phyloP scores from a whole-genome alignment of 805 yeast genomes.

The Schizosaccharomyces octosporus region DNA sequence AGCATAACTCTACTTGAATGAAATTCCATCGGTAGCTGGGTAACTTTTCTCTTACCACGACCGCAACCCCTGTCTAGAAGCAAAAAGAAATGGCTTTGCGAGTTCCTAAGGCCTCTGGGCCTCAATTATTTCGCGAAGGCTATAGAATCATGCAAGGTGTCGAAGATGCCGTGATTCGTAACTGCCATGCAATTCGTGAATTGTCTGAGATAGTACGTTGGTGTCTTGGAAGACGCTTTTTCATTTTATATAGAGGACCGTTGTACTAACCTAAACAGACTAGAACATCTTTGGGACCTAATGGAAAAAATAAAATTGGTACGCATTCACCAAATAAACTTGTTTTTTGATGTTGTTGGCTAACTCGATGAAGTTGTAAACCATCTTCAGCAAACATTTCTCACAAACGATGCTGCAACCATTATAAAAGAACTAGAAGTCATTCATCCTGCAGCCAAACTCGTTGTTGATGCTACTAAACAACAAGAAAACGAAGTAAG shows the following conservation, averaged over 20 bases:
- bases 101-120: slow-evolving; percentile 76
- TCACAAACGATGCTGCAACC: slow-evolving; percentile 95
- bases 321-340: not conserved
- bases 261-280: not conserved
- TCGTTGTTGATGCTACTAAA: slow-evolving; percentile 83
- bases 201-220: slow-evolving; percentile 61
- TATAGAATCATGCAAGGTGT: slow-evolving; percentile 65
- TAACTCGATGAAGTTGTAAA: slow-evolving; percentile 2
- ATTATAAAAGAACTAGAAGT: slow-evolving; percentile 81
- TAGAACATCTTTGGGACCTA: slow-evolving; percentile 77
- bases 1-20: too few species aligned
- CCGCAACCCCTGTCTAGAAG: not conserved
- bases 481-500: slow-evolving; percentile 68
- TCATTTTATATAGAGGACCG: not conserved
- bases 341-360: not conserved
- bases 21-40: too few species aligned
- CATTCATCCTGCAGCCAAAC: slow-evolving; percentile 91
- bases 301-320: slow-evolving; percentile 81
- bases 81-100: slow-evolving; percentile 45
- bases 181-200: slow-evolving; percentile 84
- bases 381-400: slow-evolving; percentile 56
- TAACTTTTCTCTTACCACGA: not conserved
- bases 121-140: slow-evolving; percentile 89
- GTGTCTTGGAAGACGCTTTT: not conserved
- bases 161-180: slow-evolving; percentile 84